Conservation (phyloP, 768 basidiomycete genomes). For the Trametes sanguinea region DNA sequence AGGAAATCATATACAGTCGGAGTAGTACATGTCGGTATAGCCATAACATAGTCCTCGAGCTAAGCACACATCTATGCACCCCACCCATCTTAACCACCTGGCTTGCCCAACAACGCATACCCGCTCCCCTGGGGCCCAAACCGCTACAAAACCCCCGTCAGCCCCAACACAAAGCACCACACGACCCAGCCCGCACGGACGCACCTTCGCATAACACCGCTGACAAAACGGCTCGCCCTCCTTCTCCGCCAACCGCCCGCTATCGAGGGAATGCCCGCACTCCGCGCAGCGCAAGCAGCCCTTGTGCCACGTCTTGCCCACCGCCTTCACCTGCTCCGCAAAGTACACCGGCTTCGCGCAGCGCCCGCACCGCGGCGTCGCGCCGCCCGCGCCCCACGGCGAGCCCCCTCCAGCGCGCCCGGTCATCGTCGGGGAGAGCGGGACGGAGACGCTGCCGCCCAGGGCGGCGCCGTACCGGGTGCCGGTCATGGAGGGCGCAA, state of each 20-base stretch:
- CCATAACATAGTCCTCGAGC: constrained; percentile 3
- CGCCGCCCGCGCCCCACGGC: constrained; percentile 48
- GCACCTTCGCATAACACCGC: constrained; percentile 71
- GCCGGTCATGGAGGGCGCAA: constrained; percentile 55
- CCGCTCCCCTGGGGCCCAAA: constrained; percentile 75
- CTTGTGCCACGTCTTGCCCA: constrained; percentile 81
- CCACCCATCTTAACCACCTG: constrained; percentile 39
- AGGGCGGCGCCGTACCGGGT: constrained; percentile 67
- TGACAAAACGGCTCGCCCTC: constrained; percentile 72
- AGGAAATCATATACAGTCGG: not conserved
- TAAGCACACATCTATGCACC: not conserved
- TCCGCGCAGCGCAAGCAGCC: constrained; percentile 74
- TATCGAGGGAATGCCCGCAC: constrained; percentile 70
- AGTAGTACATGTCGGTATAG: constrained; percentile 2
- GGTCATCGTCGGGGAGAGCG: constrained; percentile 30
- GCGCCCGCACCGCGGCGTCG: constrained; percentile 62
- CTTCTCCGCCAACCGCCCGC: constrained; percentile 71
- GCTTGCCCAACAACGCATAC: constrained; percentile 67
- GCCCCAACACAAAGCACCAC: not conserved
- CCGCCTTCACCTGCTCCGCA: constrained; percentile 81
- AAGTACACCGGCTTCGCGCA: constrained; percentile 83
- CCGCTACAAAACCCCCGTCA: constrained; percentile 43
- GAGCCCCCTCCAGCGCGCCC: constrained; percentile 18
- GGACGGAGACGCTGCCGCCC: constrained; percentile 12
- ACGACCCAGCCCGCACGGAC: constrained; percentile 7